A percentile compares a stretch with the other conserved stretches of the same genome.
phyloP scores from a whole-genome alignment of 495 filamentous ascomycete species.

The Clavariopsis aquatica region DNA sequence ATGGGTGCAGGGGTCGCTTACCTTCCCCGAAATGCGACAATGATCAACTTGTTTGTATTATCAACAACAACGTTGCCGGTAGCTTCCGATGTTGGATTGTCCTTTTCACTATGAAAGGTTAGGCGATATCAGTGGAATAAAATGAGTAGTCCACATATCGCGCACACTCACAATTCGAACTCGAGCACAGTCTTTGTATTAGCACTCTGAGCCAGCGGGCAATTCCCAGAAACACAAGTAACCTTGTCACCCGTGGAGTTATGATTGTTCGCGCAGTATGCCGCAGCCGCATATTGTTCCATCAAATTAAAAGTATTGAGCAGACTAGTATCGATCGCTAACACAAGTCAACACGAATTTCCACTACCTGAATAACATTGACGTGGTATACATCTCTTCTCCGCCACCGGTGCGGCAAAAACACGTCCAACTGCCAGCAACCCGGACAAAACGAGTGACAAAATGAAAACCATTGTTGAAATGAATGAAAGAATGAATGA shows the following conservation, averaged over 20 bases:
- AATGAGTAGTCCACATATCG: not conserved
- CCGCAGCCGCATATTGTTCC: conserved; percentile 61
- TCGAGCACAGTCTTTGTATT: conserved; percentile 57
- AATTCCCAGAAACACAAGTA: conserved; percentile 56
- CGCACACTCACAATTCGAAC: conserved; percentile 60
- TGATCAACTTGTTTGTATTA: conserved; percentile 58
- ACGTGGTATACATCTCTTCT: conserved; percentile 27
- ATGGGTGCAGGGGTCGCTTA: conserved; percentile 39
- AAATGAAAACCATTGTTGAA: conserved; percentile 7
- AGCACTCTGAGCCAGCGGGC: conserved; percentile 60
- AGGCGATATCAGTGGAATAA: not conserved
- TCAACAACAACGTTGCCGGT: conserved; percentile 72
- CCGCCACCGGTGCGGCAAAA: conserved; percentile 22
- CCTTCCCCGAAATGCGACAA: conserved; percentile 68
- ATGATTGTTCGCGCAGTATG: conserved; percentile 63
- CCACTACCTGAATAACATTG: not conserved
- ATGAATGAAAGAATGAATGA: not conserved
- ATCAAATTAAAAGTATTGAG: conserved; percentile 30
- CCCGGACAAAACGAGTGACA: not conserved
- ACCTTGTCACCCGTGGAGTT: conserved; percentile 52
- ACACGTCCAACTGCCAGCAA: not conserved
- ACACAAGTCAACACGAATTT: not conserved
- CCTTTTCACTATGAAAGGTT: not conserved
- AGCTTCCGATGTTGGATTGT: conserved; percentile 57
- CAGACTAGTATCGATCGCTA: conserved; percentile 21